Evolutionary conservation across 768 basidiomycete genomes (phyloP), one percentile per base, ranked within the genome.

Genomic region (Rhodotorula kratochvilovae): DNA sequence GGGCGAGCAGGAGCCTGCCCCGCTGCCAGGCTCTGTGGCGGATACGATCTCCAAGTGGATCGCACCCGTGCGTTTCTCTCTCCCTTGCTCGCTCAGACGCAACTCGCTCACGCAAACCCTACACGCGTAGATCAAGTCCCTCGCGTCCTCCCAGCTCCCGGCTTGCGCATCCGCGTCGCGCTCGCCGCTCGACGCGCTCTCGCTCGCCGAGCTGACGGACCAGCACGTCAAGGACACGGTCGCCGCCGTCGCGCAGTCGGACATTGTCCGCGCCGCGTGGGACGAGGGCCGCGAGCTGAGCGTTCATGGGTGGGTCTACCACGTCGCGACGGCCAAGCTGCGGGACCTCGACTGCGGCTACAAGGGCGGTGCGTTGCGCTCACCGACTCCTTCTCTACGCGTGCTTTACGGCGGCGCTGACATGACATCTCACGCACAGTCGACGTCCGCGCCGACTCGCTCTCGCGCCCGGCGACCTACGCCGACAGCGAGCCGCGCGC

Each of bases 261-360:
- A 56, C 16, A 59, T 75, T 43, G 74, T 75, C 35, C 54, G 39
- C 10, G 51, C 45, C 11, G 74, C 74, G 31, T 75, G 74, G 74
- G 66, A 48, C 27, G 55, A 67, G 31, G 74, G 74, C 1, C 29
- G 50, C 27, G 65, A 75, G 45, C 29, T 75, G 58, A 67, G 55
- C 33, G 66, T 75, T 1, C 74, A 75, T 33, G 74, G 74, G 36
- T 72, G 74, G 74, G 65, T 70, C 7, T 70, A 72, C 58, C 70
- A 75, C 42, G 71, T 75, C 53, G 74, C 65, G 31, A 70, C 58
- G 31, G 74, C 74, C 3, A 72, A 59, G 62, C 36, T 75, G 65
- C 46, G 74, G 29, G 74, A 75, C 42, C 35, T 75, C 17, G 71
- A 70, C 36, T 63, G 66, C 29, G 74, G 74, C 31, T 73, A n/a